phyloP scores from a whole-genome alignment of 2,329 filamentous ascomycete genomes.

The Teratosphaeria gauchensis region DNA sequence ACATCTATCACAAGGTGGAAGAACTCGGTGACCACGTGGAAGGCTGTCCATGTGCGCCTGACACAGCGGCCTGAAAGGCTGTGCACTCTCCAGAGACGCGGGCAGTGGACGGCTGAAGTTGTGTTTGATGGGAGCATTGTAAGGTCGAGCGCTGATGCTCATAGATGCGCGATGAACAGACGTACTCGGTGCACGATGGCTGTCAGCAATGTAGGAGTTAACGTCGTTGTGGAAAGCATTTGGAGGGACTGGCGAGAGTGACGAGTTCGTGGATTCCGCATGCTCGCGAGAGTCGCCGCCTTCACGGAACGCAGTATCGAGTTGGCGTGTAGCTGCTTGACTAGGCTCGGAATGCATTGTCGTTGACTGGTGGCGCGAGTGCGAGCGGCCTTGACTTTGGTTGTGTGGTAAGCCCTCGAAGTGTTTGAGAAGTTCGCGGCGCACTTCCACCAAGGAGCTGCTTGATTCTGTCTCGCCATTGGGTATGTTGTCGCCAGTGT shows the following conservation, averaged over 20 bases:
- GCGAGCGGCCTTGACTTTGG: slow-evolving; percentile 20
- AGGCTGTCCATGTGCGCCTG: slow-evolving; percentile 62
- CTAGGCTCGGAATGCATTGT: background rate
- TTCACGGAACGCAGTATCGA: background rate
- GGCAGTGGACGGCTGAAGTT: slow-evolving; percentile 30
- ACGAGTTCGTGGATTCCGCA: slow-evolving; percentile 17
- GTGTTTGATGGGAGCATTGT: slow-evolving; percentile 21
- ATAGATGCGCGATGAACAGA: slow-evolving; percentile 16
- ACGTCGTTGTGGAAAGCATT: slow-evolving; percentile 15
- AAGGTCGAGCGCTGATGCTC: slow-evolving; percentile 12
- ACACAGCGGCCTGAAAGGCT: slow-evolving; percentile 28
- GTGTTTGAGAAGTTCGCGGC: slow-evolving; percentile 52
- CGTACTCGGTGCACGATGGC: slow-evolving; percentile 1
- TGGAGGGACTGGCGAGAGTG: slow-evolving; percentile 21
- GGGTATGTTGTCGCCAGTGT: slow-evolving; percentile 24
- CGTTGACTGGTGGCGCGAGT: slow-evolving; percentile 16
- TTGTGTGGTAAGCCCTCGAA: slow-evolving; percentile 52
- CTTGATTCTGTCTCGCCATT: slow-evolving; percentile 31
- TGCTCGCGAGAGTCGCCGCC: slow-evolving; percentile 3
- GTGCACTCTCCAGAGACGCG: slow-evolving; percentile 25
- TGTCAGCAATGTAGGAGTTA: slow-evolving; percentile 12
- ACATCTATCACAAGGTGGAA: slow-evolving; percentile 79
- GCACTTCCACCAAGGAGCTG: slow-evolving; percentile 44
- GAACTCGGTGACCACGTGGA: slow-evolving; percentile 61
- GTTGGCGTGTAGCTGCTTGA: background rate